Conservation (phyloP, 1,139 yeast species). For the Wickerhamomyces sp. region DNA sequence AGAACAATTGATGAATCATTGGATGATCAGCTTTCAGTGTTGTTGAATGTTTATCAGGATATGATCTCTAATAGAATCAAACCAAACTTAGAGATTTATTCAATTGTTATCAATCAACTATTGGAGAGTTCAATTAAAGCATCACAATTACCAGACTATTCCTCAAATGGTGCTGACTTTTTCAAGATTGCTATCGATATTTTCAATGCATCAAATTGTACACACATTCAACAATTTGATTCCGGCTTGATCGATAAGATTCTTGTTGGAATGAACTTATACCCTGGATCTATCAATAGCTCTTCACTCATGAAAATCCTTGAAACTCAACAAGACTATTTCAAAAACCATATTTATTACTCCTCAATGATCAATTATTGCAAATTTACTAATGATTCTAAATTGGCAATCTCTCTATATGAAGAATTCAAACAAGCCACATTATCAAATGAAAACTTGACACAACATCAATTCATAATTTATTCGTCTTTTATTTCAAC, state of each 20-base stretch:
- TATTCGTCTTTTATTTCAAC: slow-evolving; percentile 49
- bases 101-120: slow-evolving; percentile 45
- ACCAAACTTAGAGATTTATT: slow-evolving; percentile 52
- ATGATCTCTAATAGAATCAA: slow-evolving; percentile 45
- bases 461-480: slow-evolving; percentile 38
- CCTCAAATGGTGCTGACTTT: slow-evolving; percentile 50
- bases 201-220: slow-evolving; percentile 40
- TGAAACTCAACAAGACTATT: slow-evolving; percentile 20
- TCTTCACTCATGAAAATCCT: slow-evolving; percentile 22
- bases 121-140: slow-evolving; percentile 44
- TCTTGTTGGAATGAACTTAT: slow-evolving; percentile 31
- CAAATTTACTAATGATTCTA: slow-evolving; percentile 27
- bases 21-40: slow-evolving; percentile 48
- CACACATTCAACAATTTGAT: slow-evolving; percentile 30
- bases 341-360: slow-evolving; percentile 28
- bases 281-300: slow-evolving; percentile 27
- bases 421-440: slow-evolving; percentile 29
- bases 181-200: slow-evolving; percentile 60
- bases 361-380: slow-evolving; percentile 30
- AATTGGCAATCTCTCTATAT: slow-evolving; percentile 26
- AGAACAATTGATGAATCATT: slow-evolving; percentile 34
- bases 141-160: slow-evolving; percentile 30
- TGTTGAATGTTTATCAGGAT: slow-evolving; percentile 66
- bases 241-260: slow-evolving; percentile 27
- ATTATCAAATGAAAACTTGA: slow-evolving; percentile 12